These are phyloP conservation scores for Mycena olivaceomarginata DNA, from an alignment of 768 basidiomycete species.

Conservation along the genomic window DNA sequence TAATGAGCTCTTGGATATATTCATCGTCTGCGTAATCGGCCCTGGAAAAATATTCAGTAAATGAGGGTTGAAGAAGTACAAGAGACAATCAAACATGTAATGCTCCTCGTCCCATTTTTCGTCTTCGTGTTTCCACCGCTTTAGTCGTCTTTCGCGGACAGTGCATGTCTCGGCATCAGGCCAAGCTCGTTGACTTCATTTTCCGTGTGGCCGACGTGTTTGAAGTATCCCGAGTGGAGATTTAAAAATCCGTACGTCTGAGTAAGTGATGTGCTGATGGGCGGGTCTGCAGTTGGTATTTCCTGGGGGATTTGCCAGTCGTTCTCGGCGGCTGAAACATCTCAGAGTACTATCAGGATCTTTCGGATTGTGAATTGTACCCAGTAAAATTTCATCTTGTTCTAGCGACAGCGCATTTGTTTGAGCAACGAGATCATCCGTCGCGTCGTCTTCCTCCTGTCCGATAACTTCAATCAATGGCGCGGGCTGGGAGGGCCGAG, in stretches of 20 bases:
- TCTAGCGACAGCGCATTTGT: conserved; percentile 71
- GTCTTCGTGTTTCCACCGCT: conserved; percentile 78
- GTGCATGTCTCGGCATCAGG: conserved; percentile 76
- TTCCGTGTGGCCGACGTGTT: conserved; percentile 81
- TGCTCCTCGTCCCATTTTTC: conserved; percentile 90
- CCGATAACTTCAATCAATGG: conserved; percentile 77
- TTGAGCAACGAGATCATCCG: conserved; percentile 63
- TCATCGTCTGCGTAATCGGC: conserved; percentile 89
- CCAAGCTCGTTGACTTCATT: conserved; percentile 90
- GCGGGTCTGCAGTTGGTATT: conserved; percentile 63
- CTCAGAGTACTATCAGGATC: conserved; percentile 18
- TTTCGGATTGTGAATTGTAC: conserved; percentile 54
- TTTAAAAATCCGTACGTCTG: conserved; percentile 87
- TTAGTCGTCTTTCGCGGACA: conserved; percentile 68
- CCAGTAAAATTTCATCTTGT: conserved; percentile 76
- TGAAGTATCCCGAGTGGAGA: conserved; percentile 85
- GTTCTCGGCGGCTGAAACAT: conserved; percentile 78
- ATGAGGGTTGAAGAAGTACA: neutral
- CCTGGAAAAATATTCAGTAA: conserved; percentile 60
- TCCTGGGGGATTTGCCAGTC: conserved; percentile 88
- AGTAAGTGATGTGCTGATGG: conserved; percentile 62
- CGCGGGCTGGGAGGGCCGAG: conserved; percentile 64
- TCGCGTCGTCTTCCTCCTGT: conserved; percentile 50
- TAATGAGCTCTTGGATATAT: conserved; percentile 81
- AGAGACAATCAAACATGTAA: conserved; percentile 78